These are phyloP conservation scores for Diplotaxis tenuifolia DNA, from an alignment of 345 rosid genomes.

Conservation along the genomic window DNA sequence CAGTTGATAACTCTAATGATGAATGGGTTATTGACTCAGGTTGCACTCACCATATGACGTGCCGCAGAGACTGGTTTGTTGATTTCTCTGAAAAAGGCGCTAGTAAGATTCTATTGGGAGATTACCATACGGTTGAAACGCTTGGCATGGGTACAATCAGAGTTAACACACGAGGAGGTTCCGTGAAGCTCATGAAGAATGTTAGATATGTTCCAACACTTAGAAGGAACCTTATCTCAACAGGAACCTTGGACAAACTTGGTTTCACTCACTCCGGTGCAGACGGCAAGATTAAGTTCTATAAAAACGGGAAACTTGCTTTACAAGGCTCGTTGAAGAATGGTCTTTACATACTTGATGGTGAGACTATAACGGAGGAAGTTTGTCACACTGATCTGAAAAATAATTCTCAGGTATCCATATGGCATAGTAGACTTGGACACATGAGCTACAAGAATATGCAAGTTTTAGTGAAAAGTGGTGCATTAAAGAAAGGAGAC, in stretches of 20 bases:
- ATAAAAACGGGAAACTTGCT: neutral
- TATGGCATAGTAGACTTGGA: neutral
- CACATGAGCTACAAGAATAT: neutral
- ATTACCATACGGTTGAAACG: neutral
- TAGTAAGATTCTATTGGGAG: neutral
- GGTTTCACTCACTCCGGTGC: neutral
- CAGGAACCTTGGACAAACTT: neutral
- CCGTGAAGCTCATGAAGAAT: neutral
- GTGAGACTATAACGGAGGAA: neutral
- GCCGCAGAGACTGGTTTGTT: neutral
- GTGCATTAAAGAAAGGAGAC: neutral
- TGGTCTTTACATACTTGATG: neutral
- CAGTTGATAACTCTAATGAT: too few relatives aligned
- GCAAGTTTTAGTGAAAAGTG: neutral
- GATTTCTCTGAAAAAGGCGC: neutral
- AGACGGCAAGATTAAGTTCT: neutral
- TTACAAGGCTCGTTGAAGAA: neutral
- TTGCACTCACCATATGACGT: neutral
- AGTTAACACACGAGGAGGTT: neutral
- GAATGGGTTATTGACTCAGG: too few relatives aligned
- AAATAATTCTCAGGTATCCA: neutral
- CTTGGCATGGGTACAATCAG: neutral
- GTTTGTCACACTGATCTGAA: too few relatives aligned
- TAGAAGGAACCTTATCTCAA: neutral
- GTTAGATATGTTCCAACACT: neutral